Conservation (phyloP, 352 stramenopile species). For the Phytopythium kandeliae region DNA sequence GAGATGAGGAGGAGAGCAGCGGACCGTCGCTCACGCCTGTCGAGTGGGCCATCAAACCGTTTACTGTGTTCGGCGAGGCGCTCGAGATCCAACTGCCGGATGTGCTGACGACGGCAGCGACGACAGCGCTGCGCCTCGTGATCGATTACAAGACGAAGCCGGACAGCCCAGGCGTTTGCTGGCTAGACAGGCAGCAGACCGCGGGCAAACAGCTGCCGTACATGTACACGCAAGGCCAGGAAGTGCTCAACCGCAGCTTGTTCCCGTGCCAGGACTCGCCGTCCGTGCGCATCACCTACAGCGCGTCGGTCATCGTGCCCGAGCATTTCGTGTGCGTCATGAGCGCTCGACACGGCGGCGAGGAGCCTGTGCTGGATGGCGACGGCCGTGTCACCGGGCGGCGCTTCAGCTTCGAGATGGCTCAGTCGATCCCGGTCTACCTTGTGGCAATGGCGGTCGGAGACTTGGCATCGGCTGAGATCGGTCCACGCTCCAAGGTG, state of each 20-base stretch:
- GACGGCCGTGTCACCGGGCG: conserved; percentile 15
- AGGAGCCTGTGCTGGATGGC: conserved; percentile 15
- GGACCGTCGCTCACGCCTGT: conserved; percentile 6
- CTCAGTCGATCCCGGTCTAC: conserved; percentile 82
- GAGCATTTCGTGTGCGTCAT: conserved; percentile 88
- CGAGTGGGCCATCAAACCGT: conserved; percentile 44
- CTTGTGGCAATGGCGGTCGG: conserved; percentile 80
- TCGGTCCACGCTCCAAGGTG: conserved; percentile 66
- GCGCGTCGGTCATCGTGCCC: conserved; percentile 89
- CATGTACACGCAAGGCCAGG: conserved; percentile 84
- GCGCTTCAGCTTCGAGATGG: conserved; percentile 71
- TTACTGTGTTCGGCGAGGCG: conserved; percentile 57
- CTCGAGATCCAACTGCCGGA: conserved; percentile 46
- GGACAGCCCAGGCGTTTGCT: conserved; percentile 74
- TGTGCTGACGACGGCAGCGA: conserved; percentile 7
- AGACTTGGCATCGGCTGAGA: conserved; percentile 56
- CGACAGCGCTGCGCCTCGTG: conserved; percentile 25
- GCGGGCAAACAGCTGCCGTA: conserved; percentile 71
- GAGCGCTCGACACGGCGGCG: conserved; percentile 52
- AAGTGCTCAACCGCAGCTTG: conserved; percentile 82
- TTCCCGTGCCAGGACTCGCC: conserved; percentile 92
- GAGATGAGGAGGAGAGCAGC: not conserved
- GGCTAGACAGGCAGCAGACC: conserved; percentile 80
- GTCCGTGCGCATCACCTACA: conserved; percentile 95
- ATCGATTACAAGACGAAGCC: conserved; percentile 61